phyloP scores from a whole-genome alignment of 108 stramenopile species.

The Nitzschia sp. region DNA sequence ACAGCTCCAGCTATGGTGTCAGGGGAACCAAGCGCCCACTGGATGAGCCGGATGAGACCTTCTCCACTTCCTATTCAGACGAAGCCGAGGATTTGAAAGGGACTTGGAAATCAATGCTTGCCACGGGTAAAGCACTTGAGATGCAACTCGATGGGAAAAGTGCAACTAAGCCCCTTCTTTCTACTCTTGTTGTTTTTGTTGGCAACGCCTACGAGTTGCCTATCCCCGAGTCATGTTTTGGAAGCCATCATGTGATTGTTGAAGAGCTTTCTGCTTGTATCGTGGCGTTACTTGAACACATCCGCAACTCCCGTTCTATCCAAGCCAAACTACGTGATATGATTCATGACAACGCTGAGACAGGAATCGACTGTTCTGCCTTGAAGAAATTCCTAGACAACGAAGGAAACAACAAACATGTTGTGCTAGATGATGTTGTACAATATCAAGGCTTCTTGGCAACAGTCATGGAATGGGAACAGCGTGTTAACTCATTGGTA shows the following conservation, averaged over 20 bases:
- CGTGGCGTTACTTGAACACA: conserved; percentile 22
- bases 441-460: conserved; percentile 34
- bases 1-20: neutral
- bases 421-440: conserved; percentile 47
- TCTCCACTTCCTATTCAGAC: neutral
- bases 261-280: conserved; percentile 32
- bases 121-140: conserved; percentile 32
- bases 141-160: conserved; percentile 16
- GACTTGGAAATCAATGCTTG: conserved; percentile 35
- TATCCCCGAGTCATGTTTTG: conserved; percentile 30
- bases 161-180: conserved; percentile 11
- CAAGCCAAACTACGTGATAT: conserved; percentile 39
- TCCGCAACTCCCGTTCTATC: conserved; percentile 23
- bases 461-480: conserved; percentile 50
- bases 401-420: conserved; percentile 35
- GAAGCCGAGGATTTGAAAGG: conserved; percentile 28
- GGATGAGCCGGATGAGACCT: neutral
- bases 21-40: neutral
- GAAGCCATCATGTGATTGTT: conserved; percentile 29
- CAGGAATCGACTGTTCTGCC: conserved; percentile 62
- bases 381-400: conserved; percentile 49
- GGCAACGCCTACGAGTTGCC: conserved; percentile 27
- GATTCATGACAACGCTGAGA: conserved; percentile 43
- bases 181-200: conserved; percentile 22
- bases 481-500: conserved; percentile 22